These are phyloP conservation scores for Fusarium sp. DNA, from an alignment of 2,329 filamentous ascomycete species.

Conservation along the genomic window DNA sequence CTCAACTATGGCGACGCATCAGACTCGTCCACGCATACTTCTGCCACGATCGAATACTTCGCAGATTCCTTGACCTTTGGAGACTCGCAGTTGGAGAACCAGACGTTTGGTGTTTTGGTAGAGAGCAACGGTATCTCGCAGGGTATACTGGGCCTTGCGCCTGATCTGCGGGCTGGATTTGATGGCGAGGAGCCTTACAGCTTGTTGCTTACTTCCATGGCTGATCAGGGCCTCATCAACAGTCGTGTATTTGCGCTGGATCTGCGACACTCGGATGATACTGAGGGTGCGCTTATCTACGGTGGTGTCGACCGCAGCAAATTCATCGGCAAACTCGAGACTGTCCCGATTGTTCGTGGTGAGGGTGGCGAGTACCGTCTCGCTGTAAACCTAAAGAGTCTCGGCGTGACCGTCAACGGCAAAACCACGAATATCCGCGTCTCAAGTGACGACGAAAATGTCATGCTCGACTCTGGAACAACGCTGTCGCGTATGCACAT, in stretches of 20 bases:
- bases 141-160: constrained; percentile 66
- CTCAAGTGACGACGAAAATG: constrained; percentile 53
- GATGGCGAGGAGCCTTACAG: constrained; percentile 60
- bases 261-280: constrained; percentile 59
- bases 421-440: constrained; percentile 46
- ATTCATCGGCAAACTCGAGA: constrained; percentile 61
- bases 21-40: constrained; percentile 54
- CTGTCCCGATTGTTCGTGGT: constrained; percentile 59
- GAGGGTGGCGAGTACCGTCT: constrained; percentile 55
- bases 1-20: constrained; percentile 58
- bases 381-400: constrained; percentile 50
- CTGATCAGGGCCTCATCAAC: constrained; percentile 61
- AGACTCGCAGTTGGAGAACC: constrained; percentile 56
- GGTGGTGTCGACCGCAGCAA: constrained; percentile 67
- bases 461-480: constrained; percentile 67
- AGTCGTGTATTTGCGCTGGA: constrained; percentile 66
- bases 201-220: constrained; percentile 65
- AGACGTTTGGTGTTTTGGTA: constrained; percentile 65
- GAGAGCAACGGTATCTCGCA: constrained; percentile 62
- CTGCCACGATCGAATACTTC: constrained; percentile 60
- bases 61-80: constrained; percentile 62
- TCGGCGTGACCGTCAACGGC: constrained; percentile 52
- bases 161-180: constrained; percentile 58
- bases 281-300: constrained; percentile 65
- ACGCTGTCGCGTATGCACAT: constrained; percentile 63